A percentile compares a stretch with the other conserved stretches of the same genome.
These are phyloP conservation scores for Suillus sp. DNA, from an alignment of 768 basidiomycete species.

Conservation along the genomic window DNA sequence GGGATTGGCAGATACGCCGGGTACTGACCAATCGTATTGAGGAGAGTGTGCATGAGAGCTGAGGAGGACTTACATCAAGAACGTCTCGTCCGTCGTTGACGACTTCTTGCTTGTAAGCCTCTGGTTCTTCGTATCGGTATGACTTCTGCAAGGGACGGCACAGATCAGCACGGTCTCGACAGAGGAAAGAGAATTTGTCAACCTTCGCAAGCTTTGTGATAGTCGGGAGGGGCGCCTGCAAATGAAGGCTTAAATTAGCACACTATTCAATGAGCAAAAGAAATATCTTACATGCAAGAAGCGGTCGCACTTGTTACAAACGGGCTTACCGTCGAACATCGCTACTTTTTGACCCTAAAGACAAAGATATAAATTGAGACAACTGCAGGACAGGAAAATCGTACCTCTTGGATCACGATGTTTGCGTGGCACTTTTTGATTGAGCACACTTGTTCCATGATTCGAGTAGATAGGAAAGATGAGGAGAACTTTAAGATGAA, in stretches of 20 bases:
- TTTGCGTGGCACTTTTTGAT: not conserved
- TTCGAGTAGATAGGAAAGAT: not conserved
- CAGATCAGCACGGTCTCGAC: not conserved
- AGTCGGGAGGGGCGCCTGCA: not conserved
- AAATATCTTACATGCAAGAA: not conserved
- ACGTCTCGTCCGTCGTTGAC: not conserved
- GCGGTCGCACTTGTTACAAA: not conserved
- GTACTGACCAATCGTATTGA: not conserved
- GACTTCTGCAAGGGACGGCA: not conserved
- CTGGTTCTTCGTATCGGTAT: not conserved
- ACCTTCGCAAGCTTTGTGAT: not conserved
- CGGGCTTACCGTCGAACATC: not conserved
- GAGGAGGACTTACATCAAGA: not conserved
- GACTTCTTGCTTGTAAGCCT: not conserved
- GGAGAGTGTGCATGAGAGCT: not conserved
- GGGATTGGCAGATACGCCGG: not conserved
- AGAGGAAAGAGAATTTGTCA: not conserved
- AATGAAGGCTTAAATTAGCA: not conserved
- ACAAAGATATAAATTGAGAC: not conserved
- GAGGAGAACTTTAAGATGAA: not conserved
- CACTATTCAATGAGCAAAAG: not conserved
- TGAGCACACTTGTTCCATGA: slow-evolving; percentile 1
- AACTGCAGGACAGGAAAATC: not conserved
- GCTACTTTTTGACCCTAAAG: not conserved
- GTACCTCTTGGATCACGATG: not conserved